Base-by-base conservation (phyloP, 1,284 basidiomycete species). In the Ustilago trichophora region DNA sequence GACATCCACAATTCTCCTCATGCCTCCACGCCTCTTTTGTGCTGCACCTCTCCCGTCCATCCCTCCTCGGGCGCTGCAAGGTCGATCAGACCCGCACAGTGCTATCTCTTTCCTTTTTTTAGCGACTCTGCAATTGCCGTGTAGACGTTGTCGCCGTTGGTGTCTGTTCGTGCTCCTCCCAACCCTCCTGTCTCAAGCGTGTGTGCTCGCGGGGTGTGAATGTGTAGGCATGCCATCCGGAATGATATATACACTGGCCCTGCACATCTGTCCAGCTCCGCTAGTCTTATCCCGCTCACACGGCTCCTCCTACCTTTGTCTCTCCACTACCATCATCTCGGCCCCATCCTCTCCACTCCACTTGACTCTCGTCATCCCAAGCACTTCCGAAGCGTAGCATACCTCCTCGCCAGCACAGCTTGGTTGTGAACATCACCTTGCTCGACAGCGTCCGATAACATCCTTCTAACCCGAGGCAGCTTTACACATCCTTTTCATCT, bases 221-320 rank as follows among this genome's bases (percentile, higher is more conserved):
- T n/a, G n/a, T n/a, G n/a, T n/a, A n/a, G n/a, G n/a, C n/a, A n/a
- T n/a, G n/a, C n/a, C n/a, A n/a, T n/a, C n/a, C n/a, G n/a, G n/a
- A n/a, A n/a, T 35, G 25, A 35, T 43, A 42, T 51, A 51, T 51
- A 51, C 48, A 51, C 22, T n/a, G 8, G 25, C 5, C 16, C 38
- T 51, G 48, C 48, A 43, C 27, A 34, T 43, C 18, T 18, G 24
- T 21, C 31, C 32, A 51, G 48, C 38, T 51, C 48, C 48, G 48
- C 26, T 40, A 16, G 1, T 27, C 46, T 37, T 19, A 18, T 48
- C 48, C 29, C 41, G 11, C 27, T 15, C 25, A 18, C 38, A 41
- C 27, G 26, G 29, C 41, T 10, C 16, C 8, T n/a, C n/a, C n/a
- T n/a, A n/a, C n/a, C 16, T 15, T 22, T 31, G 25, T n/a, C 40